phyloP scores from a whole-genome alignment of 257 asterid genomes.

The Handroanthus guayacan region DNA sequence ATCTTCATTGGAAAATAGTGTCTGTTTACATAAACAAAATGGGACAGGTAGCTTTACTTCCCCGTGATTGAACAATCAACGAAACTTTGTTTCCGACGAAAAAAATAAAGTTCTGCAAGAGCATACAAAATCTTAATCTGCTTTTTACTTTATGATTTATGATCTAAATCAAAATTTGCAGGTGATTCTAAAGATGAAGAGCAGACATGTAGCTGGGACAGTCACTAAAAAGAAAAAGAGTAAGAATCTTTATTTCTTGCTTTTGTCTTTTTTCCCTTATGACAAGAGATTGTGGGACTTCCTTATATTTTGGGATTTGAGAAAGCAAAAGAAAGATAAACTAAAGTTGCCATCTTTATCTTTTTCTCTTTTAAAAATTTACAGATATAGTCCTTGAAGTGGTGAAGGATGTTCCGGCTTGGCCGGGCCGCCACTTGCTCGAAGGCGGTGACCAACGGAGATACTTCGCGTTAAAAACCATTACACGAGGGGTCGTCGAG shows the following conservation, averaged over 20 bases:
- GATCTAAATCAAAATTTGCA: constrained; percentile 44
- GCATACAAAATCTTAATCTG: constrained; percentile 38
- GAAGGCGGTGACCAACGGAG: constrained; percentile 83
- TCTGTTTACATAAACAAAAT: constrained; percentile 78
- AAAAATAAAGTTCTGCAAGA: constrained; percentile 41
- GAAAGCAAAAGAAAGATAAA: constrained; percentile 50
- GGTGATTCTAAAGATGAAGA: constrained; percentile 91
- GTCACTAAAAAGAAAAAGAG: constrained; percentile 99
- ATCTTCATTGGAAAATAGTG: constrained; percentile 93
- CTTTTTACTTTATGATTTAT: constrained; percentile 42
- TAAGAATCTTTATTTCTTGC: constrained; percentile 46
- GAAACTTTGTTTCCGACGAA: constrained; percentile 22
- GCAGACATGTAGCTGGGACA: constrained; percentile 94
- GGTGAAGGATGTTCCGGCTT: constrained; percentile 80
- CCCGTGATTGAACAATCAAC: constrained; percentile 50
- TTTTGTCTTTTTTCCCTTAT: constrained; percentile 46
- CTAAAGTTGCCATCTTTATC: constrained; percentile 44
- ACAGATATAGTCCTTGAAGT: constrained; percentile 86
- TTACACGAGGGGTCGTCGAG: constrained; percentile 80
- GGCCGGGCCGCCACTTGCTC: constrained; percentile 97
- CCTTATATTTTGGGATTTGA: constrained; percentile 78
- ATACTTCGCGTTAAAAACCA: constrained; percentile 81
- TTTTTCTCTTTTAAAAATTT: not conserved
- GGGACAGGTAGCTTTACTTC: constrained; percentile 71
- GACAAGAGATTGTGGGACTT: constrained; percentile 57